Evolutionary conservation across 2,329 filamentous ascomycete genomes (phyloP).

Genomic region (Aspergillus tanneri): DNA sequence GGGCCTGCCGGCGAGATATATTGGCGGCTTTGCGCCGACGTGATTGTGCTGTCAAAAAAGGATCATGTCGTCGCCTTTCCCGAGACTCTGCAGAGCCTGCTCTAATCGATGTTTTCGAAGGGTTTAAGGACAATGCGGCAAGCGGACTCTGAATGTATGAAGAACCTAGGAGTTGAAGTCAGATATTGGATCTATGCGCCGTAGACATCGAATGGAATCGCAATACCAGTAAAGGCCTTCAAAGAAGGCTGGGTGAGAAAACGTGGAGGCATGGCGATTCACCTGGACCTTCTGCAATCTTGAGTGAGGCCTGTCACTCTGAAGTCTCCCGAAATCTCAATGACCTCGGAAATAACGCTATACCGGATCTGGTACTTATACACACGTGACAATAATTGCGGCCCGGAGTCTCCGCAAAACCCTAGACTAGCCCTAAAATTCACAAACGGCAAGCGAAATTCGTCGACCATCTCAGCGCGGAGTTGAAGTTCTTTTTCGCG

Average conservation of each 20-base stretch:
- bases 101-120: slow-evolving; percentile 54
- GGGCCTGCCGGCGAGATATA: slow-evolving; percentile 68
- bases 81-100: slow-evolving; percentile 65
- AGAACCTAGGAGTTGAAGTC: slow-evolving; percentile 25
- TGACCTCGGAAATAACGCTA: slow-evolving; percentile 29
- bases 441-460: slow-evolving; percentile 43
- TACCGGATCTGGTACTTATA: slow-evolving; percentile 5
- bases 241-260: slow-evolving; percentile 61
- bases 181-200: slow-evolving; percentile 11
- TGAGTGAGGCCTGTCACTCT: slow-evolving; percentile 8
- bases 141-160: slow-evolving; percentile 42
- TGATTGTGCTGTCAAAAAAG: slow-evolving; percentile 77
- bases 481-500: slow-evolving; percentile 30
- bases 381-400: slow-evolving; percentile 21
- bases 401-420: slow-evolving; percentile 16
- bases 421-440: slow-evolving; percentile 38
- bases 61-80: slow-evolving; percentile 69
- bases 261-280: slow-evolving; percentile 64
- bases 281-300: slow-evolving; percentile 9
- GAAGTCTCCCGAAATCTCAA: slow-evolving; percentile 34
- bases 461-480: slow-evolving; percentile 26
- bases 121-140: slow-evolving; percentile 56
- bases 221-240: slow-evolving; percentile 60
- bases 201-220: slow-evolving; percentile 4
- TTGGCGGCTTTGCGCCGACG: slow-evolving; percentile 83